Conservation (phyloP, 345 rosid species). For the Melaleuca alternifolia region DNA sequence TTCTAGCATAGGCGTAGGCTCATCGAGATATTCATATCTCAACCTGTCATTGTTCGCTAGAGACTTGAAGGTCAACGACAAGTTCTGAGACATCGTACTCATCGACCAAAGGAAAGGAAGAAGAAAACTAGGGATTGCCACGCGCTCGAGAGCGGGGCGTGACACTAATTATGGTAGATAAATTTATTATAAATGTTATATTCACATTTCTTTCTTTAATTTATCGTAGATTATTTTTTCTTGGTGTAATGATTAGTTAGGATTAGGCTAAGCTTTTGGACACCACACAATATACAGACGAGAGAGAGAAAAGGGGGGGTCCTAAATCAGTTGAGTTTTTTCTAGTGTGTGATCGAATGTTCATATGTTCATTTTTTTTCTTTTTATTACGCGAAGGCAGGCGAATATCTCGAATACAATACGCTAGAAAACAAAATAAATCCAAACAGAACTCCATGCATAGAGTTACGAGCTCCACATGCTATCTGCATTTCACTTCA, state of each 20-base stretch:
- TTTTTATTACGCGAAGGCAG: neutral
- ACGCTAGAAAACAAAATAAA: neutral
- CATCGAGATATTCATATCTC: too few species aligned
- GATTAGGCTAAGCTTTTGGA: neutral
- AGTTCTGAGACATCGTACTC: too few species aligned
- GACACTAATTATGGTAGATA: neutral
- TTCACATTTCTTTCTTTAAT: neutral
- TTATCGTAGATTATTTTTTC: neutral
- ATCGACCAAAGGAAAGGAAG: too few species aligned
- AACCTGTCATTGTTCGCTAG: too few species aligned
- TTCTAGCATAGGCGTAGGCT: too few species aligned
- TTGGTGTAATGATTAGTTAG: neutral
- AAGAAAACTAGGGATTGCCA: too few species aligned
- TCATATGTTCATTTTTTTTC: neutral
- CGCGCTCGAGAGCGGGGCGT: too few species aligned
- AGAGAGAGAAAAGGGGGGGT: neutral
- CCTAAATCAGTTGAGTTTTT: neutral
- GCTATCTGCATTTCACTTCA: neutral
- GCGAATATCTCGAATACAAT: neutral
- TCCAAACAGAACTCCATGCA: slow-evolving; percentile 14
- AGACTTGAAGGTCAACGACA: too few species aligned
- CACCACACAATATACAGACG: neutral
- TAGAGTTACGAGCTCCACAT: slow-evolving; percentile 17
- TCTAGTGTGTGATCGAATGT: neutral
- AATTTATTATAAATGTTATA: neutral